phyloP scores from a whole-genome alignment of 768 basidiomycete genomes.

The Kwoniella newhampshirensis region DNA sequence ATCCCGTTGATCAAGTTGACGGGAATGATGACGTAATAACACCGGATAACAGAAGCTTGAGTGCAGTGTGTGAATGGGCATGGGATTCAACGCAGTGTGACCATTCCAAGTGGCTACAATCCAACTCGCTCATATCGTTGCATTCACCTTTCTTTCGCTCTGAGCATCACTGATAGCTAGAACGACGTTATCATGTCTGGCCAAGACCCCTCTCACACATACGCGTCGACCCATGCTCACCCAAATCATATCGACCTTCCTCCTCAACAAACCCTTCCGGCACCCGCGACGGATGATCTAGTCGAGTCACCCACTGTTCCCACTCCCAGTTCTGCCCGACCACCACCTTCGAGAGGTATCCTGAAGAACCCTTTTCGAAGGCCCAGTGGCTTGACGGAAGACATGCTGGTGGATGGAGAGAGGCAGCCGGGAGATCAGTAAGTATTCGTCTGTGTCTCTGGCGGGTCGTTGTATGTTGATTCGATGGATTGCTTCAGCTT shows the following conservation, averaged over 20 bases:
- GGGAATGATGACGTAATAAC: slow-evolving; percentile 10
- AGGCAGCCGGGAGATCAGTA: slow-evolving; percentile 16
- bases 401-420: slow-evolving; percentile 11
- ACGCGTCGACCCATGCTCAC: slow-evolving; percentile 33
- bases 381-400: slow-evolving; percentile 14
- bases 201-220: slow-evolving; percentile 20
- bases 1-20: not conserved
- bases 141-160: too few species aligned
- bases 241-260: slow-evolving; percentile 45
- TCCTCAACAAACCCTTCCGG: slow-evolving; percentile 2
- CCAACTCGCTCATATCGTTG: too few species aligned
- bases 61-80: not conserved
- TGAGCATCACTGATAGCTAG: too few species aligned
- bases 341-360: slow-evolving; percentile 40
- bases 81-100: not conserved
- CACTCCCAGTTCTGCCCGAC: slow-evolving; percentile 18
- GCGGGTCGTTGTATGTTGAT: too few species aligned
- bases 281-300: slow-evolving; percentile 23
- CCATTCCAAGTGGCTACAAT: too few species aligned
- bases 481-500: slow-evolving; percentile 57
- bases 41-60: too few species aligned
- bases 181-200: not conserved
- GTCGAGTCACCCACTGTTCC: slow-evolving; percentile 8
- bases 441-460: too few species aligned
- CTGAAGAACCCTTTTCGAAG: slow-evolving; percentile 40